phyloP scores from a whole-genome alignment of 768 basidiomycete genomes.

The Boletales sp. region DNA sequence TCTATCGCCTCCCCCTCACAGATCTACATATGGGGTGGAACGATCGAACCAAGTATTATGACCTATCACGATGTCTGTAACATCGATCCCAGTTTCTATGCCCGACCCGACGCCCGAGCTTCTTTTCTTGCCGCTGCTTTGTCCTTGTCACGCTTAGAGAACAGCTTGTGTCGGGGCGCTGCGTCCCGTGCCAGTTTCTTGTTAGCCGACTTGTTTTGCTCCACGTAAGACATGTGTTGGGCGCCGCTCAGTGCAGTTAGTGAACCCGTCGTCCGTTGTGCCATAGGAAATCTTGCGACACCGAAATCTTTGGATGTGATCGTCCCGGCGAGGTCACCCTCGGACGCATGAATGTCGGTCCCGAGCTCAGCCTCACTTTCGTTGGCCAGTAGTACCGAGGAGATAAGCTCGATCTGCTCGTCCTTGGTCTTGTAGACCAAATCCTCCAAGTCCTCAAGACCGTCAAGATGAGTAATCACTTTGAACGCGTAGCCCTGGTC shows the following conservation, averaged over 20 bases:
- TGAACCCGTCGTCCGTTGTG: conserved; percentile 78
- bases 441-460: conserved; percentile 79
- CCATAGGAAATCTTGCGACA: conserved; percentile 55
- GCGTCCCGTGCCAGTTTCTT: conserved; percentile 60
- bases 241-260: conserved; percentile 82
- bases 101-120: conserved; percentile 30
- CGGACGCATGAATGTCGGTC: conserved; percentile 75
- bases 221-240: conserved; percentile 90
- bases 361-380: conserved; percentile 89
- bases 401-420: conserved; percentile 96
- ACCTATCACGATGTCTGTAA: conserved; percentile 12
- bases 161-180: conserved; percentile 69
- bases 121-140: conserved; percentile 53
- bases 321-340: conserved; percentile 82
- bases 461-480: conserved; percentile 97
- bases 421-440: conserved; percentile 89
- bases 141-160: conserved; percentile 80
- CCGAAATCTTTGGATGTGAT: conserved; percentile 87
- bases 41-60: conserved; percentile 12
- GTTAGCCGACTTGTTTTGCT: conserved; percentile 90
- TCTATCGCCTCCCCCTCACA: conserved; percentile 11
- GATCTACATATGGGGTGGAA: conserved; percentile 7
- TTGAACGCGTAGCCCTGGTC: conserved; percentile 99
- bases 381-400: conserved; percentile 85
- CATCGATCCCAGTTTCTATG: conserved; percentile 13